A percentile compares a stretch with the other conserved stretches of the same genome.
These are phyloP conservation scores for Brettanomyces bruxellensis DNA, from an alignment of 805 yeast species.

Conservation along the genomic window DNA sequence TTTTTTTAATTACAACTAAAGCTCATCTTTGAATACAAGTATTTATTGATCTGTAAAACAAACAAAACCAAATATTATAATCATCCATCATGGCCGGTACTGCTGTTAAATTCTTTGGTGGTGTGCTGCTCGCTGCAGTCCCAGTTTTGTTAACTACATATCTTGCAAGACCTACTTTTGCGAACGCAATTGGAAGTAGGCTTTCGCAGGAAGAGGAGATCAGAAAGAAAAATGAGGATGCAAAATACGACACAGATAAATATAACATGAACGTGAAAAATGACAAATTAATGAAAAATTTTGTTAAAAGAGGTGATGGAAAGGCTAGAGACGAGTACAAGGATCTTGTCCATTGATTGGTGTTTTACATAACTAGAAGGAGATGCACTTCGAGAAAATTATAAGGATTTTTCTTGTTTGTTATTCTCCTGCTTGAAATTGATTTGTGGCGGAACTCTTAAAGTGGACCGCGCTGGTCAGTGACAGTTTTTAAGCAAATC, in stretches of 20 bases:
- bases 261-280: conserved; percentile 14
- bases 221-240: conserved; percentile 16
- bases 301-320: conserved; percentile 19
- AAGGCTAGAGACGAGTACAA: conserved; percentile 20
- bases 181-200: conserved; percentile 26
- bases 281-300: conserved; percentile 19
- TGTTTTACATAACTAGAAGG: no score
- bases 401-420: no score
- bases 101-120: conserved; percentile 19
- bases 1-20: no score
- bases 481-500: no score
- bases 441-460: no score
- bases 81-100: no score
- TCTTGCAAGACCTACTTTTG: conserved; percentile 26
- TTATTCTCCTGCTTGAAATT: no score
- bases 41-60: no score
- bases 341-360: not conserved
- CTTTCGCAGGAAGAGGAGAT: conserved; percentile 25
- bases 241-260: conserved; percentile 17
- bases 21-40: no score
- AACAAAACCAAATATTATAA: no score
- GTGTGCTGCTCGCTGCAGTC: conserved; percentile 21
- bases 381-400: no score
- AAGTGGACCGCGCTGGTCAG: no score
- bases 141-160: conserved; percentile 19